These are phyloP conservation scores for Aureobasidium subglaciale DNA, from an alignment of 2,329 filamentous ascomycete genomes.

Conservation along the genomic window DNA sequence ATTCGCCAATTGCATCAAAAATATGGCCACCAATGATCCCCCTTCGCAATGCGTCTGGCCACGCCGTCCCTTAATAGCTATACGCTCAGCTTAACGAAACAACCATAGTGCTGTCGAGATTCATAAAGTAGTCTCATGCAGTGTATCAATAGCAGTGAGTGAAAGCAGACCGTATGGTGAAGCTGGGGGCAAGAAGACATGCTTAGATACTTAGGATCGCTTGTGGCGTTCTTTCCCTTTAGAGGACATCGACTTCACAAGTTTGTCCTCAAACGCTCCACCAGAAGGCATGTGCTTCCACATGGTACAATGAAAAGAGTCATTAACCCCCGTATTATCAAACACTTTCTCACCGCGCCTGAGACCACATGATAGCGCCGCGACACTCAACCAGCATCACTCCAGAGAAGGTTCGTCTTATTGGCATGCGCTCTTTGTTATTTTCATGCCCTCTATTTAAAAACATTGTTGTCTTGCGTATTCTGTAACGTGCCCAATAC, in stretches of 20 bases:
- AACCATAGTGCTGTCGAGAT: too few relatives aligned
- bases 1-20: constrained; percentile 26
- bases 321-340: not conserved
- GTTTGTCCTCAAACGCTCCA: not conserved
- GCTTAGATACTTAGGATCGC: too few relatives aligned
- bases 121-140: too few relatives aligned
- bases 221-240: too few relatives aligned
- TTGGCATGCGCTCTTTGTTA: not conserved
- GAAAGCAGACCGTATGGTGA: too few relatives aligned
- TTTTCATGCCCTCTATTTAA: too few relatives aligned
- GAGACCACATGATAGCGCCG: not conserved
- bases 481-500: not conserved
- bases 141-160: too few relatives aligned
- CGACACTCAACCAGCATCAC: not conserved
- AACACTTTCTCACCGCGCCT: not conserved
- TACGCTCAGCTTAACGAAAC: too few relatives aligned
- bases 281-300: not conserved
- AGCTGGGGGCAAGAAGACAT: too few relatives aligned
- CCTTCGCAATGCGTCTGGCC: too few relatives aligned
- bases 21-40: constrained; percentile 16
- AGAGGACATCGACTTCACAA: too few relatives aligned
- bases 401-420: not conserved
- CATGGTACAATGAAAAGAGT: not conserved
- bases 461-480: not conserved
- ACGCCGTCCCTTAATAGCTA: too few relatives aligned